Base-by-base conservation (phyloP, 1,284 basidiomycete species). In the Paramarasmius palmivorus region DNA sequence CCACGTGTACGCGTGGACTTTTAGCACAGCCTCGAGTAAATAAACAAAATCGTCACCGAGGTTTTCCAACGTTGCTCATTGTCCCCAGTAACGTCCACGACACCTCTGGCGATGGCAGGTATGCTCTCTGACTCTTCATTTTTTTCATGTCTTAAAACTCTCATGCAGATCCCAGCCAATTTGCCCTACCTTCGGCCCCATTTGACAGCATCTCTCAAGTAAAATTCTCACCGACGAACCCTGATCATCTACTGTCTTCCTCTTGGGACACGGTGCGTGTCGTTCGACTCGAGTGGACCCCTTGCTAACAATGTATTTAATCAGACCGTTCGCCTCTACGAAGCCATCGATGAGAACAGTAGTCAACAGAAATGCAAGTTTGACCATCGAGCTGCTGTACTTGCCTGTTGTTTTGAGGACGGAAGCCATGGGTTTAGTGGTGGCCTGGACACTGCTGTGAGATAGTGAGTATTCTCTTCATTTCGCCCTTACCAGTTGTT, bases 201-300 rank as follows among this genome's bases (percentile, higher is more conserved):
- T 85, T 90, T 61, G 94, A 97, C 72, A 90, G 88, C 61, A 82
- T 96, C 54, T 90, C 92, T 2, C 77, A 84, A 46, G 73, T 96
- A 20, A 78, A 81, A 36, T 97, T 90, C 71, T 92, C 93, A n/a
- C 89, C 92, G 0, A 81, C 77, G 15, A 78, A 89, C 64, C 85
- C 91, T 4, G 78, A 88, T 56, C 84, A 88, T 22, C 73, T 97
- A 1, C 73, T 95, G 2, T 88, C 89, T 17, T 84, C 90, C 9
- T 88, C 90, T 55, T 96, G 94, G 94, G 94, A 96, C 70, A 84
- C 90, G 46, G 93, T 95, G 65, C 57, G 87, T 75, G 19, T 50
- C 35, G 14, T 26, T 19, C n/a, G 3, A 17, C 20, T 48, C 44
- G 6, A 32, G 41, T 36, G 40, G 4, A 3, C 19, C 22, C 15